Evolutionary conservation across 108 stramenopile genomes (phyloP).

Genomic region (Conticribra guillardii): DNA sequence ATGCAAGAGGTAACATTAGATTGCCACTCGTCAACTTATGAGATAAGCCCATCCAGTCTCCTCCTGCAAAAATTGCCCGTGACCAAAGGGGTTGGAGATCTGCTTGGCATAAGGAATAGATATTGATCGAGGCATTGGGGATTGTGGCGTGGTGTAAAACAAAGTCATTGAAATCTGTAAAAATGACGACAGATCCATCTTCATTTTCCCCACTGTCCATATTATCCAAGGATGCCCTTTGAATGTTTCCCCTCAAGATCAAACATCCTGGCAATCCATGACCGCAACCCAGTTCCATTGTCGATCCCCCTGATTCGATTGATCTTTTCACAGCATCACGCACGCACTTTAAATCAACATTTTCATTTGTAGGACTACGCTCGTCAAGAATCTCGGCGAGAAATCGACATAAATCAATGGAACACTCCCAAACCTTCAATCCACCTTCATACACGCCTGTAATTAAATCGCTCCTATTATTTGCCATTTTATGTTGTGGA

Average conservation of each 20-base stretch:
- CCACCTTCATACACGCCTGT: constrained; percentile 90
- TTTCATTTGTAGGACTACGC: not conserved
- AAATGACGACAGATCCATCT: constrained; percentile 35
- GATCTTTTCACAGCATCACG: constrained; percentile 22
- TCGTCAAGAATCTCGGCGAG: constrained; percentile 31
- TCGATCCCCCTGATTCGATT: constrained; percentile 25
- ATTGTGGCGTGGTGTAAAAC: constrained; percentile 66
- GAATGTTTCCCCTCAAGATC: constrained; percentile 49
- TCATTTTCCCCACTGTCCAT: not conserved
- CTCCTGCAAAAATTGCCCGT: constrained; percentile 57
- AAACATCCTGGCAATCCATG: constrained; percentile 77
- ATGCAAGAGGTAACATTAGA: not conserved
- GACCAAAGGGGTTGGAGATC: constrained; percentile 16
- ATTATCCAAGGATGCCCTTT: not conserved
- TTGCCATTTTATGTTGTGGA: constrained; percentile 22
- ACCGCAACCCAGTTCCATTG: constrained; percentile 81
- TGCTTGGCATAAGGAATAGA: constrained; percentile 6
- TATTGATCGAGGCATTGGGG: constrained; percentile 60
- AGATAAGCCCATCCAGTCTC: constrained; percentile 76
- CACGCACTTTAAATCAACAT: constrained; percentile 12
- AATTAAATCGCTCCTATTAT: constrained; percentile 51
- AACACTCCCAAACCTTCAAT: constrained; percentile 86
- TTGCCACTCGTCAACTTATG: constrained; percentile 33
- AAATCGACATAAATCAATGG: constrained; percentile 75
- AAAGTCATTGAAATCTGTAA: constrained; percentile 70